Percentiles rank a stretch among this genome's conserved stretches.
Evolutionary conservation across 371 early-diverging fungal genomes (phyloP).

Genomic region (Mucor velutinosus): DNA sequence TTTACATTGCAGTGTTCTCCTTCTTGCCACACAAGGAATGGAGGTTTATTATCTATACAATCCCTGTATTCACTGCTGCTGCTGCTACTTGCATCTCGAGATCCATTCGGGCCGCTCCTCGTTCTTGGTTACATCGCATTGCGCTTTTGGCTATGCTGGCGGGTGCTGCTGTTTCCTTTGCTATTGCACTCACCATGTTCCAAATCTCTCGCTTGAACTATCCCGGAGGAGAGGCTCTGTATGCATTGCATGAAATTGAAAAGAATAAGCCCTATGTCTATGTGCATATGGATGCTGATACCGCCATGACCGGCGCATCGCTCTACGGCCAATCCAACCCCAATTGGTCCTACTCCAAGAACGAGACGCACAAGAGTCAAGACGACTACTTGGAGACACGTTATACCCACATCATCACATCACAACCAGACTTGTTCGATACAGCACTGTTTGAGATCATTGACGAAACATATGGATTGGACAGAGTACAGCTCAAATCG

Average conservation of each 20-base stretch:
- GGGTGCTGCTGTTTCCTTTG: constrained; percentile 32
- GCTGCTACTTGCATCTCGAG: constrained; percentile 55
- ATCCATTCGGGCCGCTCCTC: constrained; percentile 28
- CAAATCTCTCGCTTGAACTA: constrained; percentile 80
- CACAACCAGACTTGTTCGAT: constrained; percentile 45
- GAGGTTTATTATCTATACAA: constrained; percentile 90
- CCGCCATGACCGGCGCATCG: constrained; percentile 89
- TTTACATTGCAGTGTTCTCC: constrained; percentile 72
- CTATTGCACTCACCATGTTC: constrained; percentile 51
- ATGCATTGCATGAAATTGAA: constrained; percentile 59
- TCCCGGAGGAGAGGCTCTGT: constrained; percentile 87
- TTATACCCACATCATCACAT: constrained; percentile 72
- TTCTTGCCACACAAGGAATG: constrained; percentile 94
- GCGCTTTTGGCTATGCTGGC: constrained; percentile 22
- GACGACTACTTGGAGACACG: constrained; percentile 55
- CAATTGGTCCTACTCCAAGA: constrained; percentile 68
- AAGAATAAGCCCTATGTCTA: constrained; percentile 21
- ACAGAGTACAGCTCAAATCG: constrained; percentile 23
- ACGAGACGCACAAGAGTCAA: constrained; percentile 52
- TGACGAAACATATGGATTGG: constrained; percentile 32
- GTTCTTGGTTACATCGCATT: constrained; percentile 13
- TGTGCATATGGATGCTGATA: constrained; percentile 81
- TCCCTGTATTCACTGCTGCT: constrained; percentile 83
- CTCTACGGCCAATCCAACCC: constrained; percentile 64
- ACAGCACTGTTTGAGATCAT: constrained; percentile 47